These are phyloP conservation scores for Paracamarosporium sp. DNA, from an alignment of 2,329 filamentous ascomycete genomes.

Conservation along the genomic window DNA sequence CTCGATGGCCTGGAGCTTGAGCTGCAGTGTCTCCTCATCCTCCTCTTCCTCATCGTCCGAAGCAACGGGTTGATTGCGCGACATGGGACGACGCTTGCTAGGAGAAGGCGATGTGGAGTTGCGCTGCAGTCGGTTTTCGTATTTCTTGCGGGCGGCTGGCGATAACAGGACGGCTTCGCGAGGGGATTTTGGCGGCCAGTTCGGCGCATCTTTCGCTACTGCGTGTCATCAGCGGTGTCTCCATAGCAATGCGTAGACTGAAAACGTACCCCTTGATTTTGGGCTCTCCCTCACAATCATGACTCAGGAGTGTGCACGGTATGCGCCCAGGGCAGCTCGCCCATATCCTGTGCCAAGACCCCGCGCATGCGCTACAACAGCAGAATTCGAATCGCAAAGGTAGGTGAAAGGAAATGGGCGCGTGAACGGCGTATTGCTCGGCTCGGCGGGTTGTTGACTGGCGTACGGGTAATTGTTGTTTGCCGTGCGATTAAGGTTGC, in stretches of 20 bases:
- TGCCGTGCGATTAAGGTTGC: constrained; percentile 33
- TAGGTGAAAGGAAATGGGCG: neutral
- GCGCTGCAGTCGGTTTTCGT: constrained; percentile 68
- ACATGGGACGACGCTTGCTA: constrained; percentile 50
- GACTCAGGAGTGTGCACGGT: constrained; percentile 30
- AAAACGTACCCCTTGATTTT: constrained; percentile 46
- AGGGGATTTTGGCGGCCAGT: constrained; percentile 69
- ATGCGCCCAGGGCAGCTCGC: constrained; percentile 20
- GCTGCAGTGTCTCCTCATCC: constrained; percentile 82
- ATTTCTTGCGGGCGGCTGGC: constrained; percentile 79
- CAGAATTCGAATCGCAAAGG: neutral
- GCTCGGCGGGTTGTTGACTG: constrained; percentile 16
- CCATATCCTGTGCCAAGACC: constrained; percentile 36
- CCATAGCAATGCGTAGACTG: neutral
- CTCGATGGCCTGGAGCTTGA: constrained; percentile 88
- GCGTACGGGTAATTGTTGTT: constrained; percentile 29
- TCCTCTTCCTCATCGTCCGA: constrained; percentile 73
- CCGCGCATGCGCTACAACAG: neutral
- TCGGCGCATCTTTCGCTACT: constrained; percentile 50
- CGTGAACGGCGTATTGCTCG: constrained; percentile 2
- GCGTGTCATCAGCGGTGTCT: constrained; percentile 18
- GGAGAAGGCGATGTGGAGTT: constrained; percentile 66
- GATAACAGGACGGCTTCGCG: constrained; percentile 70
- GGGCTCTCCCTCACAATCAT: constrained; percentile 58
- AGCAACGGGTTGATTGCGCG: constrained; percentile 21